phyloP scores from a whole-genome alignment of 257 asterid genomes.

The Fraxinus anomala region DNA sequence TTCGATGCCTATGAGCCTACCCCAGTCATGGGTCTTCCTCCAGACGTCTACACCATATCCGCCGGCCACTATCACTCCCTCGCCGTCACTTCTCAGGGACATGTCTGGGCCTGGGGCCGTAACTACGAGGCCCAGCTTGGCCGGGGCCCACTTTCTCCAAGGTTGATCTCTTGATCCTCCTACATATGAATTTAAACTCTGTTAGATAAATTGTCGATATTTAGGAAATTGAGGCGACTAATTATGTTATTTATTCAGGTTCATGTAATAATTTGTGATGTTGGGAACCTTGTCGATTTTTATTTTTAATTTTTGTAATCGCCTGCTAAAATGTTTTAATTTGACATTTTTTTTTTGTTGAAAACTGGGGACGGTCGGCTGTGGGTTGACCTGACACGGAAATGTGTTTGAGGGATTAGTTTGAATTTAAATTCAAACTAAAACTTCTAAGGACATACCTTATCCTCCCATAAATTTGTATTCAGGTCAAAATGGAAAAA shows the following conservation, averaged over 20 bases:
- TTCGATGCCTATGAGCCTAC: slow-evolving; percentile 88
- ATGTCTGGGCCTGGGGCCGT: slow-evolving; percentile 96
- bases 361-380: not conserved
- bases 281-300: not conserved
- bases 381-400: not conserved
- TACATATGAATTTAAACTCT: not conserved
- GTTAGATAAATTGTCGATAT: not conserved
- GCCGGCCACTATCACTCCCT: slow-evolving; percentile 97
- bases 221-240: not conserved
- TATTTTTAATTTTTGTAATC: not conserved
- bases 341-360: not conserved
- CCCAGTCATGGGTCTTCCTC: slow-evolving; percentile 66
- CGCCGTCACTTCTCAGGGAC: slow-evolving; percentile 79
- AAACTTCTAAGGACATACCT: not conserved
- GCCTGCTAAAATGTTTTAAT: not conserved
- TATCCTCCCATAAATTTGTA: not conserved
- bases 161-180: slow-evolving; percentile 35
- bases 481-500: not conserved
- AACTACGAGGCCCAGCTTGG: slow-evolving; percentile 77
- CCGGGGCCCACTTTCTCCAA: slow-evolving; percentile 56
- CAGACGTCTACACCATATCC: slow-evolving; percentile 59
- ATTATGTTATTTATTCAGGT: not conserved
- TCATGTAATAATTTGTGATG: not conserved
- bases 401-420: not conserved
- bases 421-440: not conserved